Base-by-base conservation (phyloP, 2,329 filamentous ascomycete species). In the Curvularia hawaiiensis region DNA sequence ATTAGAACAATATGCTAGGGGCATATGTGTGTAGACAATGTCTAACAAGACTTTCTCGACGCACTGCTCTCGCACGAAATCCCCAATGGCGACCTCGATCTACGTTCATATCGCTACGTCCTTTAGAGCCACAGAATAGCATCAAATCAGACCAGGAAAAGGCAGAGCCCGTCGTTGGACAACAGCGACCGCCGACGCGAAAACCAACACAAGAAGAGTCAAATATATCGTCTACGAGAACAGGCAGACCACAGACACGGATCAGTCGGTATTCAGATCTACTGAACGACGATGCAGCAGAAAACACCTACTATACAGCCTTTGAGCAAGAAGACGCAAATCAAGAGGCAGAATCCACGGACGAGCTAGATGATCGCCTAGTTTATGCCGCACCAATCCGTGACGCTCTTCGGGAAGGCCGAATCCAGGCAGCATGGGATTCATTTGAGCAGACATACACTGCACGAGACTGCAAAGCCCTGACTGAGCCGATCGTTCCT, bases 11-110 rank as follows among this genome's bases (percentile, higher is more conserved):
- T 22, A 77, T 75, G 74, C 52, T 74, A 46, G 61, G 65, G 64
- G 66, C 71, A 5, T 72, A 75, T 57, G 58, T 76, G 24, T 76
- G 74, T 54, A 67, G 65, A 10, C 70, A 71, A 57, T 77, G 74
- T 56, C 69, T 71, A 47, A 49, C 54, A 30, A 67, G 65, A 10
- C 61, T 75, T 11, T 39, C 50, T 4, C 63, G 59, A 50, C 68
- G 60, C 57, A 45, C 51, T 39, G 38, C 44, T 7, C 46, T 46
- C 26, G 39, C 52, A 5, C 62, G 52, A 38, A 56, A 47, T 26
- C 60, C 59, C 20, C 73, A 71, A 70, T 73, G 70, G 69, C 72
- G 72, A 46, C 54, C 68, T 31, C 61, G 63, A 59, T 70, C 72
- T 52, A 70, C 71, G 11, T 72, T 76, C 54, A 56, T 73, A 41